Percentiles rank a stretch among this genome's conserved stretches.
These are phyloP conservation scores for Metarhizium brunneum DNA, from an alignment of 2,329 filamentous ascomycete genomes.

Conservation along the genomic window DNA sequence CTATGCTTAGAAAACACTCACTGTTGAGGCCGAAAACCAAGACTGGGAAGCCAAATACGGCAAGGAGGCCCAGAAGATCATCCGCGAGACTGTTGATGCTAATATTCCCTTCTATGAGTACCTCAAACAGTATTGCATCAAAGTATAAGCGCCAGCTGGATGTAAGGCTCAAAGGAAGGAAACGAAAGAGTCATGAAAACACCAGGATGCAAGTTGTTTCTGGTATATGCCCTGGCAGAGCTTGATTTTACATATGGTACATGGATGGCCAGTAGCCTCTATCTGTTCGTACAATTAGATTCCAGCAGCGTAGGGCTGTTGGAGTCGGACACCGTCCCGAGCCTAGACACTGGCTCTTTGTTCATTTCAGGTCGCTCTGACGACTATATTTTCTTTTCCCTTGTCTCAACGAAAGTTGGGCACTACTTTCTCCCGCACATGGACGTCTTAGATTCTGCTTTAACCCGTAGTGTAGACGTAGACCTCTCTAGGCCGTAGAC, in stretches of 20 bases:
- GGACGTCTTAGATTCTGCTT: neutral
- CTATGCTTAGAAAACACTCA: constrained; percentile 45
- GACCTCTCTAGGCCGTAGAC: neutral
- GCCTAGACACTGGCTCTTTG: neutral
- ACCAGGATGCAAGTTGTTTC: neutral
- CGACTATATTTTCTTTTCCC: neutral
- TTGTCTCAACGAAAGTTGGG: neutral
- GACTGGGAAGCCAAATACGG: constrained; percentile 72
- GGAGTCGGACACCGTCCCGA: neutral
- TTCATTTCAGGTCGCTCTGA: constrained; percentile 1
- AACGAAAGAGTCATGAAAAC: neutral
- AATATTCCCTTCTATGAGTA: constrained; percentile 73
- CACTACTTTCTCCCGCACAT: neutral
- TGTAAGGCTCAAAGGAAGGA: neutral
- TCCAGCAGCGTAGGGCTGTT: neutral
- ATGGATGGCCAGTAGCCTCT: neutral
- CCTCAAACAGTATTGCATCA: constrained; percentile 67
- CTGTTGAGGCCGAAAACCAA: constrained; percentile 55
- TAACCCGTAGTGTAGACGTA: neutral
- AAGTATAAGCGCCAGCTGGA: constrained; percentile 31
- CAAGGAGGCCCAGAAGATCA: constrained; percentile 58
- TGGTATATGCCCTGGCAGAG: constrained; percentile 1
- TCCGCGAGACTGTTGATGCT: constrained; percentile 60
- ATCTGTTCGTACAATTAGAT: constrained; percentile 2
- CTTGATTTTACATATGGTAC: constrained; percentile 3